Evolutionary conservation across 257 asterid genomes (phyloP), one percentile per base, ranked within the genome.

Genomic region (Lithospermum erythrorhizon): DNA sequence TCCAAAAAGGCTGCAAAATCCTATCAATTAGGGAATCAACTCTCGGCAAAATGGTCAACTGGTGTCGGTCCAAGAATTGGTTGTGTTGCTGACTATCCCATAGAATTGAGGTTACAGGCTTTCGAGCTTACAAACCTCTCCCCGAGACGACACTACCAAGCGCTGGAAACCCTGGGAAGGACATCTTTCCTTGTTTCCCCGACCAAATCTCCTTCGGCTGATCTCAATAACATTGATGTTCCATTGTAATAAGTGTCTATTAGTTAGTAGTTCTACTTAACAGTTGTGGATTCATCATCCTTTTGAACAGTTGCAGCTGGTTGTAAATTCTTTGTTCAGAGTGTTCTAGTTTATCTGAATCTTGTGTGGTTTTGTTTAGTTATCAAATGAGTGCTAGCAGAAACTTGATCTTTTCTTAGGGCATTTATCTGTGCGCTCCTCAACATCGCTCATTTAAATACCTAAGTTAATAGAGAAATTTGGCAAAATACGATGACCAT

Each of bases 1-100:
- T 91, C 95, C 61, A 88, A 86, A 76, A 91, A 82, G 58, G 70
- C 82, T 6, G 87, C 79, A 21, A 88, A 65, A 29, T 91, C 97
- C 2, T 86, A 82, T 64, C 98, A 88, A 63, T 52, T 91, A 9
- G 95, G 95, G 64, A 70, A 87, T 62, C 98, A 90, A 63, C 82
- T 90, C 53, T 71, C 94, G 0, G 45, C 45, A 61, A 67, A 59
- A 68, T 90, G 98, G 98, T 87, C 94, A 6, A 85, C 95, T 0
- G 98, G 98, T 47, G 88, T 85, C 1, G 98, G 98, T 21, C 95
- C 97, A 1, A 79, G 98, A 67, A 88, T 91, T 41, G 98, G 98
- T 18, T 91, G 98, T 60, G 56, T 91, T 69, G 90, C 87, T 9
- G 95, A 91, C 71, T 91, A 91, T 73, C 98, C 98, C 0, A 6